Percentiles rank a stretch among this genome's conserved stretches.
Evolutionary conservation across 768 basidiomycete genomes (phyloP).

Genomic region (Ramaria sp.): DNA sequence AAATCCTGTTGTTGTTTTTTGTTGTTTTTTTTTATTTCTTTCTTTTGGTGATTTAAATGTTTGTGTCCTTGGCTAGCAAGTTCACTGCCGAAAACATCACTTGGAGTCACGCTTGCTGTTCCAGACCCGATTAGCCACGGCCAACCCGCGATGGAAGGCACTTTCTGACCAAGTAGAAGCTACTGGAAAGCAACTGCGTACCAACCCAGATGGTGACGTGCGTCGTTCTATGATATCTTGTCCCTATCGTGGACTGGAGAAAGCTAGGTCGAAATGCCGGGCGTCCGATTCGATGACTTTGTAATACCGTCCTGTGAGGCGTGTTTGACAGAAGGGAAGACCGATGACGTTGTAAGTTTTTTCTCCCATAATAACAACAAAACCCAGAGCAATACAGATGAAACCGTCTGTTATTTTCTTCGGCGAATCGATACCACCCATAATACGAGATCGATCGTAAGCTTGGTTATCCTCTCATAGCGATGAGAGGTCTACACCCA

Average conservation of each 20-base stretch:
- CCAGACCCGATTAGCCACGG: conserved; percentile 57
- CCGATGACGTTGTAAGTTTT: conserved; percentile 45
- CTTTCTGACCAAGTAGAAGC: conserved; percentile 46
- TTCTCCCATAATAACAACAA: neutral
- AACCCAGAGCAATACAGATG: conserved; percentile 30
- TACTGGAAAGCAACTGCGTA: conserved; percentile 50
- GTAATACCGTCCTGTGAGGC: conserved; percentile 65
- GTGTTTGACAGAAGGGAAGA: conserved; percentile 49
- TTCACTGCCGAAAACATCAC: conserved; percentile 71
- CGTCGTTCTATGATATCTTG: neutral
- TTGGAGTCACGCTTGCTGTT: conserved; percentile 53
- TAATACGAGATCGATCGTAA: conserved; percentile 63
- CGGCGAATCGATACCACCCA: conserved; percentile 70
- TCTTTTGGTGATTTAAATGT: neutral
- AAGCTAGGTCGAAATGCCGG: conserved; percentile 60
- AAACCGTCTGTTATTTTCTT: conserved; percentile 85
- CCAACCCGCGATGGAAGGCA: conserved; percentile 70
- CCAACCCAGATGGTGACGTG: conserved; percentile 92
- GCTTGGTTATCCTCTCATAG: conserved; percentile 16
- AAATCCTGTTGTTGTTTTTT: no score
- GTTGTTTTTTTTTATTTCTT: no score
- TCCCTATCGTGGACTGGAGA: neutral
- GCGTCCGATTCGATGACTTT: conserved; percentile 67
- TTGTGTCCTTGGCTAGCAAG: conserved; percentile 34
- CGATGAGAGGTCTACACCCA: neutral